Evolutionary conservation across 495 filamentous ascomycete genomes (phyloP), one percentile per base, ranked within the genome.

Genomic region (Aspergillus heteromorphus): DNA sequence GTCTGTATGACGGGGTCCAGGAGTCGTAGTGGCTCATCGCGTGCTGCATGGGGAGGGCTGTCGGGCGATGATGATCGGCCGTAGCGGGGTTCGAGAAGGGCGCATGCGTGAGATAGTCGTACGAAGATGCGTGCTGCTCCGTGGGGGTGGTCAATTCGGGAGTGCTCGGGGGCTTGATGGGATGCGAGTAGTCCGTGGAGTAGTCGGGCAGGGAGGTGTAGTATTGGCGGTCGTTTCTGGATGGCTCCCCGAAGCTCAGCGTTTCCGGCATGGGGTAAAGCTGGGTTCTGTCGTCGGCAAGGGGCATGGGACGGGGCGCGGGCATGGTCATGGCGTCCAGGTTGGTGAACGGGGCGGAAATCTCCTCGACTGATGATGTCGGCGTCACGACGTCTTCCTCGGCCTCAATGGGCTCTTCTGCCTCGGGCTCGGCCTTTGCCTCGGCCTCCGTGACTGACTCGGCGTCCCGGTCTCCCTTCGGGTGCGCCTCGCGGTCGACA

Each of bases 1-100:
- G 72, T n/a, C 73, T 68, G 63, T 72, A 75, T 5, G 68, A 58
- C 2, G 73, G 66, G 4, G 56, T 52, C 71, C 73, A 77, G n/a
- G 62, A 36, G 16, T 73, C 70, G 29, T 64, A 69, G 2, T 70
- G 68, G 31, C 54, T 55, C 6, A 59, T 21, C 0, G 59, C 40
- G 11, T 54, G 61, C 23, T 61, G 57, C 59, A 68, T 55, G 6
- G 63, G 59, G 48, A 66, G 56, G 21, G 57, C 59, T 54, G 52
- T 60, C 50, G 20, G 69, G 49, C 48, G 70, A 18, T 61, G 70
- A 18, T 61, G 58, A 5, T 60, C 61, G 6, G 54, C 47, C 6
- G 59, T 36, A 21, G 45, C 58, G 0, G 73, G 61, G 21, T 55
- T 41, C 7, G 65, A 54, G 51, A 70, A 74, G 8, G 63, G 48